Evolutionary conservation across 2,329 filamentous ascomycete genomes (phyloP), one percentile per base, ranked within the genome.

Genomic region (Phaeosphaeriaceae sp.): DNA sequence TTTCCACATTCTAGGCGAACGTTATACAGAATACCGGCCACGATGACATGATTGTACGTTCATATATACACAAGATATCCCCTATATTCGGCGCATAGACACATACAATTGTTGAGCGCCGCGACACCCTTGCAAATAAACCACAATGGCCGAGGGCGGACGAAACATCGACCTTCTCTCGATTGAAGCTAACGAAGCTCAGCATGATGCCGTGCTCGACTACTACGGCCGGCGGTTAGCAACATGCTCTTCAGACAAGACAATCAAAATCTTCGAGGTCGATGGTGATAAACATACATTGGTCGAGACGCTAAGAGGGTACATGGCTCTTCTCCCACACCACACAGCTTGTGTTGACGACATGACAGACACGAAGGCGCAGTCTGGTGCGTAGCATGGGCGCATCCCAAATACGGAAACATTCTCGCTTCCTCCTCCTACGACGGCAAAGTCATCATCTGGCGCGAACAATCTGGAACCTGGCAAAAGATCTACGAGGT

Each of bases 41-140:
- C 81, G 93, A 97, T 88, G 93, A 97, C 75, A 97, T 97, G 93
- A 97, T 99, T 84, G 93, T 97, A 92, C 70, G 90, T 85, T 63
- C 28, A 43, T 47, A 18, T 12, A 28, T 48, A 17, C 46, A 39
- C 29, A 36, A 28, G 17, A 41, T 15, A 6, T 16, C 15, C 21
- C 43, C 50, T 50, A 39, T 46, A 37, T 40, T 20, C 36, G 35
- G n/a, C 38, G 20, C 15, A 33, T 12, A 18, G 33, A 7, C 15
- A 21, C 30, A 32, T 23, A 42, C 32, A 29, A 18, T 21, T 16
- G 39, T 38, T 32, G 20, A 35, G 13, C 18, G 13, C 4, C 28
- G 35, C 41, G 9, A 26, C 13, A n/a, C 33, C 28, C 42, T 12
- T 15, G 17, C 7, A 20, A 21, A 28, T 12, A 40, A 48, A 23